phyloP scores from a whole-genome alignment of 2,329 filamentous ascomycete species.

The Malbranchea cinnamomea region DNA sequence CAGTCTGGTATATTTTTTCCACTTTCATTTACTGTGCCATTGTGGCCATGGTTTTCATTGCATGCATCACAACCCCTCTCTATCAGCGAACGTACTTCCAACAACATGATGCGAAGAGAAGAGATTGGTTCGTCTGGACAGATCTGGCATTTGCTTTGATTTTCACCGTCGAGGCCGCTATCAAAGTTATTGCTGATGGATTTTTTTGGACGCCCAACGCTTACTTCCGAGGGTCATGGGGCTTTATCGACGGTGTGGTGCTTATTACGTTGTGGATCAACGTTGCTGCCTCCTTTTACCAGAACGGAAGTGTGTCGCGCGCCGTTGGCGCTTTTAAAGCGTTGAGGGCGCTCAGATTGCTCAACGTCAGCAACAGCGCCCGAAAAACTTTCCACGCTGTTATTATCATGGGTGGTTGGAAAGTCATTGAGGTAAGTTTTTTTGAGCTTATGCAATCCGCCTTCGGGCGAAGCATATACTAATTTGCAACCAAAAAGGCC shows the following conservation, averaged over 20 bases:
- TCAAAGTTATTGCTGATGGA: constrained; percentile 91
- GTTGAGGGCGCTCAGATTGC: constrained; percentile 70
- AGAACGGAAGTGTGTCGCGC: constrained; percentile 72
- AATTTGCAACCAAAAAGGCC: constrained; percentile 33
- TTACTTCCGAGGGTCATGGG: constrained; percentile 93
- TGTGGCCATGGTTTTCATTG: constrained; percentile 92
- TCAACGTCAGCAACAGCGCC: constrained; percentile 93
- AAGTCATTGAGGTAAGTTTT: constrained; percentile 63
- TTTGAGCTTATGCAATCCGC: too few relatives aligned
- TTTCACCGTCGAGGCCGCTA: constrained; percentile 71
- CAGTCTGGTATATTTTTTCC: constrained; percentile 85
- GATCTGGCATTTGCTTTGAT: constrained; percentile 79
- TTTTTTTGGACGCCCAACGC: constrained; percentile 96
- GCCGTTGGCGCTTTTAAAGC: constrained; percentile 96
- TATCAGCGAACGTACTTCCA: constrained; percentile 82
- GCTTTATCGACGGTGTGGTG: constrained; percentile 84
- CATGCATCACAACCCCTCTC: constrained; percentile 83
- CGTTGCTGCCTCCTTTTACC: constrained; percentile 64
- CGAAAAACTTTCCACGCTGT: constrained; percentile 94
- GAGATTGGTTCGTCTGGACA: constrained; percentile 90
- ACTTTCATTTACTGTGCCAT: constrained; percentile 88
- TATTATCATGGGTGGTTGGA: constrained; percentile 87
- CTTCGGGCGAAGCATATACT: constrained; percentile 3
- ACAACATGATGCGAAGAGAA: constrained; percentile 41
- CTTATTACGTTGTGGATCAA: constrained; percentile 92